Evolutionary conservation across 495 filamentous ascomycete species (phyloP), one percentile per base, ranked within the genome.

Genomic region (Penicillium argentinense): DNA sequence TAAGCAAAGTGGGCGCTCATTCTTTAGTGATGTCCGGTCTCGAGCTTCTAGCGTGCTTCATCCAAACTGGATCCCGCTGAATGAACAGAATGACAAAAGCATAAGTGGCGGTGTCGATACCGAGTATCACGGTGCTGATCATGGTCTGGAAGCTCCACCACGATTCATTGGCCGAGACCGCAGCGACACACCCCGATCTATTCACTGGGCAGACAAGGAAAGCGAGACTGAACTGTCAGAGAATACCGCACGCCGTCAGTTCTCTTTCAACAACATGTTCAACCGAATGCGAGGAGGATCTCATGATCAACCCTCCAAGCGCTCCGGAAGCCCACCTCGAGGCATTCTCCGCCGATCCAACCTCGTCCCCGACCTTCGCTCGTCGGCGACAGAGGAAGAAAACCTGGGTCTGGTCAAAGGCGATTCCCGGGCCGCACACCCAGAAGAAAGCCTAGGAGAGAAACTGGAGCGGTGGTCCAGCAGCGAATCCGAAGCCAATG

Each of bases 181-280:
- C 25, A 65, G 66, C 42, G 63, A 66, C 19, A 67, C 60, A n/a
- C 50, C 61, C 7, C 57, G 63, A 23, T 66, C 65, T 3, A 70
- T 78, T 18, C 29, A 50, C 3, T 60, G 60, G 60, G 54, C 48
- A 12, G 60, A 63, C 29, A 54, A 61, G 18, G 58, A 56, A 29
- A 39, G 27, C 8, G 71, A 68, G 5, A 40, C 34, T 25, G 54
- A 53, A 11, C 51, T 54, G 1, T 54, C 56, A 18, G 21, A 28
- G 11, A 52, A 63, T 23, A 39, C 38, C 22, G 34, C 82, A 73
- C 68, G 72, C 74, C 83, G 93, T 26, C 90, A 97, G 62, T 97
- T 97, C 71, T 91, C 86, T 21, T 97, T 97, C 75, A 85, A 91
- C 56, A 85, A 83, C 49, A 80, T 93, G 38, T 89, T 96, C 65